Conservation (phyloP, 768 basidiomycete genomes). For the Infundibulicybe gibba region DNA sequence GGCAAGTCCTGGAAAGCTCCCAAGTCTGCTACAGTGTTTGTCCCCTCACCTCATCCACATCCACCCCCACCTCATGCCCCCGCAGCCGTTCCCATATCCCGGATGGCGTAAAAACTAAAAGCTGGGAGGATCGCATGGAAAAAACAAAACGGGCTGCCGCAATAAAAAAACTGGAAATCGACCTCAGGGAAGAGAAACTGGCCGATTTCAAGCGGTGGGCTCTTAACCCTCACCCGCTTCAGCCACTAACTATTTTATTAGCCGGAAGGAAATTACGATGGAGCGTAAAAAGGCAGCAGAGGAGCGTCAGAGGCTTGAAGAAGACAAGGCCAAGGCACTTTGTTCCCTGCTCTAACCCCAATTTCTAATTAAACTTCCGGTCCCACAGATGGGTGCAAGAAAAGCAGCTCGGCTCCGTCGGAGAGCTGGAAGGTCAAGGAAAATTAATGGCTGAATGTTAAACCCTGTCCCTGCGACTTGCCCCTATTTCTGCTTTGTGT, state of each 20-base stretch:
- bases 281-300: constrained; percentile 73
- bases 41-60: constrained; percentile 1
- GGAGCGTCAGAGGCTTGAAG: constrained; percentile 65
- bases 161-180: constrained; percentile 68
- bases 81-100: constrained; percentile 67
- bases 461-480: constrained; percentile 5
- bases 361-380: constrained; percentile 3
- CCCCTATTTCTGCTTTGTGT: constrained; percentile 3
- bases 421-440: constrained; percentile 74
- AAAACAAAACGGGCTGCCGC: constrained; percentile 63
- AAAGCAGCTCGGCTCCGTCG: constrained; percentile 73
- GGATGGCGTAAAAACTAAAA: constrained; percentile 59
- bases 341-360: constrained; percentile 7
- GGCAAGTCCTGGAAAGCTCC: constrained; percentile 65
- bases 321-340: constrained; percentile 58
- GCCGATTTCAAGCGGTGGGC: constrained; percentile 60
- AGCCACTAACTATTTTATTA: constrained; percentile 19
- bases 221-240: background rate
- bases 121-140: constrained; percentile 67
- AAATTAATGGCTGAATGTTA: constrained; percentile 65
- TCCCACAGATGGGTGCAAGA: constrained; percentile 69
- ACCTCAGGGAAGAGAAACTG: constrained; percentile 75
- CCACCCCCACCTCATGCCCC: constrained; percentile 5
- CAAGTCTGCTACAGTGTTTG: constrained; percentile 51
- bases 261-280: constrained; percentile 63